Conservation (phyloP, 1,139 yeast genomes). For the Yamadazyma sp. region DNA sequence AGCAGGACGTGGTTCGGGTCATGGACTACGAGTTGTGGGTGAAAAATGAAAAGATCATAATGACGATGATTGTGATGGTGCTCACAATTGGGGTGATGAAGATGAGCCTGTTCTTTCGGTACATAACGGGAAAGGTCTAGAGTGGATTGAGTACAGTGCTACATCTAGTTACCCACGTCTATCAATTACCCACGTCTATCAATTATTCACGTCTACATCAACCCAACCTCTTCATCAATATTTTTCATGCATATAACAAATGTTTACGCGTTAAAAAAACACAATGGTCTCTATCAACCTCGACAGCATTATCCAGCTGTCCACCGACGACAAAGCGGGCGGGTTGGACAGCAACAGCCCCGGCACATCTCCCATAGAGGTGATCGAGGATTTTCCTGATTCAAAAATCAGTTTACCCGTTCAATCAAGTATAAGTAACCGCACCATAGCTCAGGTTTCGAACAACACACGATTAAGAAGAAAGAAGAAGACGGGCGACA, state of each 20-base stretch:
- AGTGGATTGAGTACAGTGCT: too few relatives aligned
- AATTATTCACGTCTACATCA: too few relatives aligned
- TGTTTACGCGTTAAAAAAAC: too few relatives aligned
- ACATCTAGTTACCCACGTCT: too few relatives aligned
- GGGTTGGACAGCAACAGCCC: neutral
- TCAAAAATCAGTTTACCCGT: too few relatives aligned
- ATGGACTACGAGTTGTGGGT: slow-evolving; percentile 40
- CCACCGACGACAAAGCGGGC: neutral
- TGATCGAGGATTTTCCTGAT: too few relatives aligned
- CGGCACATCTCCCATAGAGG: neutral
- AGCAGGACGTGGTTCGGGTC: slow-evolving; percentile 37
- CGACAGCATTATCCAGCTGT: neutral
- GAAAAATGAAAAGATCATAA: slow-evolving; percentile 38
- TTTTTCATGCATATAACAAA: neutral
- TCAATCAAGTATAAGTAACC: too few relatives aligned
- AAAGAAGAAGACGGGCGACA: neutral
- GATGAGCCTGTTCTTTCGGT: slow-evolving; percentile 10
- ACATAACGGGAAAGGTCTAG: neutral
- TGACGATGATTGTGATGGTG: slow-evolving; percentile 22
- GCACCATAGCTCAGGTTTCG: too few relatives aligned
- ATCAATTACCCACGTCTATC: too few relatives aligned
- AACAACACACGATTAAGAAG: too few relatives aligned
- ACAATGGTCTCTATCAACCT: neutral
- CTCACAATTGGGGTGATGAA: slow-evolving; percentile 13
- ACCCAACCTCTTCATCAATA: too few relatives aligned